Conservation (phyloP, 2,329 filamentous ascomycete genomes). For the Pyrenochaeta sp. region DNA sequence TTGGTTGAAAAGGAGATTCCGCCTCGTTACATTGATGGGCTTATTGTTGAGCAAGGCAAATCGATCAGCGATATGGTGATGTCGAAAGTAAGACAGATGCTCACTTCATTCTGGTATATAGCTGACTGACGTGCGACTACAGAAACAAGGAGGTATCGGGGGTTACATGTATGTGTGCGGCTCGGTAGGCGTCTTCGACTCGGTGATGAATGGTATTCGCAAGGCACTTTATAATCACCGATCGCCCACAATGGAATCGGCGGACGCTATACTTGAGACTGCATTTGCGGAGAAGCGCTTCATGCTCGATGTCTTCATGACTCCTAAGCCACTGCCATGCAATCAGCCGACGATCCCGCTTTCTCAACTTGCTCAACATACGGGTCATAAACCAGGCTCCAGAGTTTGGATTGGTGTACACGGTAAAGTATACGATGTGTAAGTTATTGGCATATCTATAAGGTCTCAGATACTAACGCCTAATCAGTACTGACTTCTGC, state of each 20-base stretch:
- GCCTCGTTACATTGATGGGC: constrained; percentile 61
- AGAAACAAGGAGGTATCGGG: constrained; percentile 22
- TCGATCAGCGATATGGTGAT: constrained; percentile 63
- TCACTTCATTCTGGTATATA: neutral
- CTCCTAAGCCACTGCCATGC: constrained; percentile 31
- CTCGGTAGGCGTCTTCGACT: constrained; percentile 60
- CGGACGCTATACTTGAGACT: constrained; percentile 28
- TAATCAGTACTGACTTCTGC: constrained; percentile 76
- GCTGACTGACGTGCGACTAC: neutral
- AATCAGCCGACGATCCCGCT: constrained; percentile 32
- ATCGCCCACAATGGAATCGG: constrained; percentile 30
- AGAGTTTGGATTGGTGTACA: constrained; percentile 84
- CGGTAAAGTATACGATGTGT: constrained; percentile 84
- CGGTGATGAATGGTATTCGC: constrained; percentile 64
- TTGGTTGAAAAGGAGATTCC: constrained; percentile 59
- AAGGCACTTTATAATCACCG: constrained; percentile 57
- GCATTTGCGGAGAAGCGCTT: constrained; percentile 34
- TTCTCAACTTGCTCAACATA: constrained; percentile 30
- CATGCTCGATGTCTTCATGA: constrained; percentile 38
- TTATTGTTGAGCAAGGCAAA: constrained; percentile 61
- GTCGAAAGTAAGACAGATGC: constrained; percentile 51
- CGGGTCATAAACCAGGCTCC: constrained; percentile 41
- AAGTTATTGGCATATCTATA: constrained; percentile 3
- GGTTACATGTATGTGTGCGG: constrained; percentile 59
- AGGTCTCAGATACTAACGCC: constrained; percentile 1